Base-by-base conservation (phyloP, 352 stramenopile species). In the Phytophthora palmivora region DNA sequence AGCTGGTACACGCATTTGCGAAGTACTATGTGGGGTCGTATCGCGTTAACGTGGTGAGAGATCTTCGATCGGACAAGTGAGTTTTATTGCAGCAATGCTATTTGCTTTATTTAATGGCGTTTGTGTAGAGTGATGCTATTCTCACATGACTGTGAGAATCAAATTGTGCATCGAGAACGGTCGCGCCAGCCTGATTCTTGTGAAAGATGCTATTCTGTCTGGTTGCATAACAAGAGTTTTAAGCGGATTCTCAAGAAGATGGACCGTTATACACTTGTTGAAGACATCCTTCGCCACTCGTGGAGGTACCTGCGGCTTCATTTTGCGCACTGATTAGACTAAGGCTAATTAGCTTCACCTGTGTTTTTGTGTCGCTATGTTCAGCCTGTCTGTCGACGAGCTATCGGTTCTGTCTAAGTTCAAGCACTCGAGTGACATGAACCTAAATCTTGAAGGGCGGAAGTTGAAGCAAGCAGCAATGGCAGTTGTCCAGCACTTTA, bases 231-330 rank as follows among this genome's bases (percentile, higher is more conserved):
- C 65, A 88, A 89, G 52, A 88, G 76, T 50, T 89, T 89, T 50
- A 84, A 82, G 59, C 75, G 76, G 43, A 86, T 87, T 43, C 56
- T 89, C 7, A 85, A 87, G 69, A 87, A 87, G 42, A 88, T 88
- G 80, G 72, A 85, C 30, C 78, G 80, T 9, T 89, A 89, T 51
- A 76, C 70, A 34, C 72, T 76, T 6, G 69, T 88, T 11, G 80
- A 89, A 66, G 72, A 76, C 34, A 82, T 88, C 15, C 55, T 89
- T 37, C 74, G 76, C 15, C 78, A 76, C 21, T 80, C 76, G 18
- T 89, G 80, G 80, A 87, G 76, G 80, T 89, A 48, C 19, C 10
- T 21, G 8, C 7, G 4, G n/a, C 22, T 56, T 63, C 6, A 19
- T 8, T n/a, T 34, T 12, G 2, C 38, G 10, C 18, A 11, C 0